phyloP scores from a whole-genome alignment of 805 yeast genomes.

The Yamadazyma philogaea region DNA sequence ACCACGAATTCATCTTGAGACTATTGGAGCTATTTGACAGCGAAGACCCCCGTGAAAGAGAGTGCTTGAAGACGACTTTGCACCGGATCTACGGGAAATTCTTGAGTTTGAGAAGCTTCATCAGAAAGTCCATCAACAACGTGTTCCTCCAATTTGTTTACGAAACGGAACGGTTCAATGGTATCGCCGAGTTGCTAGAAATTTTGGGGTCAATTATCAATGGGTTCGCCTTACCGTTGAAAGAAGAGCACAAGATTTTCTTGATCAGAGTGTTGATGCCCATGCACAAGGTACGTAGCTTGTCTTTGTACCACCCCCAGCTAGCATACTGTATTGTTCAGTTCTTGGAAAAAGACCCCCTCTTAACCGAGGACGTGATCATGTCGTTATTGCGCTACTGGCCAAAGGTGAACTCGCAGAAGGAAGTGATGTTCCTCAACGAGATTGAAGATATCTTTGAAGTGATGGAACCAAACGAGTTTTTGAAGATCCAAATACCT shows the following conservation, averaged over 20 bases:
- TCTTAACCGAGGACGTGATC: constrained; percentile 91
- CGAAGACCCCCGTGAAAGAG: constrained; percentile 96
- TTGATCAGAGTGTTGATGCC: constrained; percentile 84
- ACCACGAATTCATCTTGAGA: constrained; percentile 79
- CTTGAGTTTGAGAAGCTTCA: constrained; percentile 81
- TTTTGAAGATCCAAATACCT: constrained; percentile 87
- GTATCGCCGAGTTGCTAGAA: constrained; percentile 91
- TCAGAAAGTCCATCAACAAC: constrained; percentile 86
- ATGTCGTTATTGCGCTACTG: constrained; percentile 90
- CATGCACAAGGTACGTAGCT: constrained; percentile 83
- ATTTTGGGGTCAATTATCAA: constrained; percentile 94
- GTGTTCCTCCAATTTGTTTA: constrained; percentile 90
- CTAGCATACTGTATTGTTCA: constrained; percentile 96
- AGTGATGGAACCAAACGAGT: constrained; percentile 91
- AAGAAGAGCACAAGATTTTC: constrained; percentile 94
- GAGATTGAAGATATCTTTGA: constrained; percentile 97
- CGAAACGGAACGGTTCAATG: constrained; percentile 94
- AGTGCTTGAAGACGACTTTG: constrained; percentile 88
- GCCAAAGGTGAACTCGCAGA: constrained; percentile 95
- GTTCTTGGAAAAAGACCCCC: constrained; percentile 91
- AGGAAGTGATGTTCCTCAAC: constrained; percentile 92
- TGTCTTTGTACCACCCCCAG: constrained; percentile 93
- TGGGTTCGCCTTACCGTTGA: constrained; percentile 95
- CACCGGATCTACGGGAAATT: constrained; percentile 97
- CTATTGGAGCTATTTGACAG: constrained; percentile 88